phyloP scores from a whole-genome alignment of 352 stramenopile genomes.

The Globisporangium paddicum region DNA sequence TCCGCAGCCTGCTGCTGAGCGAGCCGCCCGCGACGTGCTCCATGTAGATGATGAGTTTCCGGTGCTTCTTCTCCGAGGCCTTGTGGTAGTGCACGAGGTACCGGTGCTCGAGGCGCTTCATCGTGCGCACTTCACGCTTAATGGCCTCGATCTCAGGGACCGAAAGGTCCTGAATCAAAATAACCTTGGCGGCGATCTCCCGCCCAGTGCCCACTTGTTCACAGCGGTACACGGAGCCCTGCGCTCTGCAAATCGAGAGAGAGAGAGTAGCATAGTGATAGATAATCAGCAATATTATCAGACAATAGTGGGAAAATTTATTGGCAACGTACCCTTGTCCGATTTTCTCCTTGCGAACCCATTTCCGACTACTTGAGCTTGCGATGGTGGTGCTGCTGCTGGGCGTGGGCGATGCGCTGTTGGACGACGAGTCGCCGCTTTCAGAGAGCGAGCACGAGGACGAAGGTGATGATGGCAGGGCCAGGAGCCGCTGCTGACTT shows the following conservation, averaged over 20 bases:
- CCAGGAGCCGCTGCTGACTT: neutral
- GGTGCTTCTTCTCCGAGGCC: constrained; percentile 52
- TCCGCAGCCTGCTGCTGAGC: constrained; percentile 53
- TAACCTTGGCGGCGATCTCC: constrained; percentile 66
- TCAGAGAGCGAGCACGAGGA: constrained; percentile 28
- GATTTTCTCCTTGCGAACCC: constrained; percentile 75
- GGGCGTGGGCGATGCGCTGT: constrained; percentile 16
- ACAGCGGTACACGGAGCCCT: constrained; percentile 72
- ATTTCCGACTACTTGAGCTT: constrained; percentile 25
- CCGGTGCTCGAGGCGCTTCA: constrained; percentile 54
- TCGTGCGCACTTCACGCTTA: constrained; percentile 61
- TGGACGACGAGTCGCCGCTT: constrained; percentile 16
- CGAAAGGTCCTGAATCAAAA: constrained; percentile 54
- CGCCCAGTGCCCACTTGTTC: constrained; percentile 43
- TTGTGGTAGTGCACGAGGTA: constrained; percentile 66
- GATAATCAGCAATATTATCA: neutral
- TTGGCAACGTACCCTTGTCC: constrained; percentile 68
- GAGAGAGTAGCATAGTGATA: neutral
- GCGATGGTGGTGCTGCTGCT: constrained; percentile 2
- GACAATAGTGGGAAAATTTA: neutral
- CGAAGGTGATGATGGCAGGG: constrained; percentile 22
- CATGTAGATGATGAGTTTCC: constrained; percentile 77
- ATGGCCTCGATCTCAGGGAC: constrained; percentile 44
- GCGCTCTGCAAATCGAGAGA: constrained; percentile 34
- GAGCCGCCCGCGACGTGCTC: constrained; percentile 85